Conservation (phyloP, 2,329 filamentous ascomycete species). For the Penicillium sp. region DNA sequence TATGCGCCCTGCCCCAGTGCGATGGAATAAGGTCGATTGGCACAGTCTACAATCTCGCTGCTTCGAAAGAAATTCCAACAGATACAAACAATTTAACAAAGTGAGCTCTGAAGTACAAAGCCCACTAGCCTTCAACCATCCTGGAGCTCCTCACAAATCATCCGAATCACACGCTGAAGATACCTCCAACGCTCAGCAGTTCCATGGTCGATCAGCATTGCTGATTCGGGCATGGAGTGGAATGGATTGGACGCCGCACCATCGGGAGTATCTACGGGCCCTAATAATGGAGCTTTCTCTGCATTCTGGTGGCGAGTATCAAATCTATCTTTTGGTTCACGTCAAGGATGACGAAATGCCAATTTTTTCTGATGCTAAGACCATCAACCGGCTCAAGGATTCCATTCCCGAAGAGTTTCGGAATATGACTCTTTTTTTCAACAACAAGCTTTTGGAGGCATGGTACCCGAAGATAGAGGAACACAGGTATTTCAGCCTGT, state of each 20-base stretch:
- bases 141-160: constrained; percentile 14
- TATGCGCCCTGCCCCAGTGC: constrained; percentile 28
- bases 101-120: no score
- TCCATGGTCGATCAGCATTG: constrained; percentile 66
- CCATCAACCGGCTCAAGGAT: constrained; percentile 62
- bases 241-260: constrained; percentile 77
- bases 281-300: constrained; percentile 80
- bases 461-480: constrained; percentile 36
- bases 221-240: constrained; percentile 83
- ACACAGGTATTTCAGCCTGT: constrained; percentile 24
- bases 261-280: constrained; percentile 79
- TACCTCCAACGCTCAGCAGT: constrained; percentile 6
- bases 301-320: constrained; percentile 75
- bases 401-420: constrained; percentile 38
- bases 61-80: constrained; percentile 65
- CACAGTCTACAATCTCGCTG: constrained; percentile 71
- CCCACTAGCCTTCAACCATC: constrained; percentile 22
- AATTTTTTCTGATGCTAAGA: constrained; percentile 72
- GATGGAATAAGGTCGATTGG: constrained; percentile 72
- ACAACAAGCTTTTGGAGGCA: constrained; percentile 30
- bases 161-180: constrained; percentile 6
- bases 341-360: constrained; percentile 74
- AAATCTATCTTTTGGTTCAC: constrained; percentile 76
- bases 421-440: constrained; percentile 43
- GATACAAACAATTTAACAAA: constrained; percentile 61